Percentiles rank a stretch among this genome's conserved stretches.
These are phyloP conservation scores for Nicotiana benthamiana DNA, from an alignment of 257 asterid species.

Conservation along the genomic window DNA sequence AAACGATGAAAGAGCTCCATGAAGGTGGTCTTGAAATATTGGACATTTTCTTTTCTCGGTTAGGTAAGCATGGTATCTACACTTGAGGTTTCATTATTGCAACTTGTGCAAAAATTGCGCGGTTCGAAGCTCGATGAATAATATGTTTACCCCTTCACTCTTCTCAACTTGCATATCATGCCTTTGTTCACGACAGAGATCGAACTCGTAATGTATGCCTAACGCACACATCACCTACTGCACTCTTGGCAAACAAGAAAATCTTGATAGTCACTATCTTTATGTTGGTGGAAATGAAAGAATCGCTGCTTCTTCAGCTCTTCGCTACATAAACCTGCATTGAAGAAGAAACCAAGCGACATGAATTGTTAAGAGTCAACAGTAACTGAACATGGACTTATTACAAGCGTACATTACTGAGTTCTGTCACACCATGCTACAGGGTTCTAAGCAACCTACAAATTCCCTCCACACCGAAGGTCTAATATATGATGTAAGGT, in stretches of 20 bases:
- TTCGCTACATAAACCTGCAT: not conserved
- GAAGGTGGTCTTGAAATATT: too few species aligned
- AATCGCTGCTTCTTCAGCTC: not conserved
- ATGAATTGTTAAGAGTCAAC: not conserved
- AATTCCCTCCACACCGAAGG: slow-evolving; percentile 11
- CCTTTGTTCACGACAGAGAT: not conserved
- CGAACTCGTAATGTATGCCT: not conserved
- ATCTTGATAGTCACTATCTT: not conserved
- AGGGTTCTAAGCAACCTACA: slow-evolving; percentile 17
- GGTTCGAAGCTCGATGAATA: not conserved
- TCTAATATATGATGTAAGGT: slow-evolving; percentile 22
- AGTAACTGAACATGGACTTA: slow-evolving; percentile 1
- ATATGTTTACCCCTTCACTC: not conserved
- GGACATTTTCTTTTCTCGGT: too few species aligned
- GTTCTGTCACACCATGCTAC: slow-evolving; percentile 12
- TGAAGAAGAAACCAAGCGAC: not conserved
- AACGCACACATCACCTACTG: not conserved
- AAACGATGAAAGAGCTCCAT: too few species aligned
- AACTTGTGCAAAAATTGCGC: not conserved
- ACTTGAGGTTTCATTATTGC: too few species aligned
- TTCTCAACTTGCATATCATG: not conserved
- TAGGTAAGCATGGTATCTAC: too few species aligned
- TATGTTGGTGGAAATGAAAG: not conserved
- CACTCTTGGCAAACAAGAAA: not conserved
- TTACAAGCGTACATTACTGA: not conserved